Evolutionary conservation across 1,284 basidiomycete species (phyloP), one percentile per base, ranked within the genome.

Genomic region (Tausonia pullulans): DNA sequence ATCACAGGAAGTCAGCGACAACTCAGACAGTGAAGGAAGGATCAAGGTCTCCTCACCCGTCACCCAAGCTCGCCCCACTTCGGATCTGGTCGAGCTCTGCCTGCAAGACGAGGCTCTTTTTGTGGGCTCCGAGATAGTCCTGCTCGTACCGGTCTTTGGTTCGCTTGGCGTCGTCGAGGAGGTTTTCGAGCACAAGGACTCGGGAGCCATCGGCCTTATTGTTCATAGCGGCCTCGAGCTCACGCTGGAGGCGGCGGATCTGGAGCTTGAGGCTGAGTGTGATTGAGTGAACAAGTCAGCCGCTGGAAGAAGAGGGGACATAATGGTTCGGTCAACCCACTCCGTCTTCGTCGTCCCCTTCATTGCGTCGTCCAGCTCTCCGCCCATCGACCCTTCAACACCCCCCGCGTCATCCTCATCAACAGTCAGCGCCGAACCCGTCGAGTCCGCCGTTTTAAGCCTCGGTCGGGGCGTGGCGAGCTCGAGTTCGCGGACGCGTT

Each of bases 401-500:
- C 72, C 77, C 5, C 76, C 81, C 8, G 76, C 76, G 8, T 75
- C 79, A 58, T 78, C 74, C 68, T 80, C 79, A 49, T 81, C 77
- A 27, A 27, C 27, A 27, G 27, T 27, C 27, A 27, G 27, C 27
- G 27, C 27, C 27, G 27, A 27, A 2, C 27, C 27, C 27, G 27
- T 27, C 27, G 27, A 27, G 27, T 27, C 27, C 27, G 27, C 27
- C 27, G 27, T 27, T 27, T 27, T 27, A 27, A 27, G 27, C 27
- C 27, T 27, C 27, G 27, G 27, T 27, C 27, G 27, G 27, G 27
- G 2, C 27, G 27, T 27, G 27, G 27, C 27, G 27, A 90, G 77
- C 75, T 97, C 94, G 40, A 96, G 80, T 76, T 97, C 94, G 56
- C 84, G 83, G 51, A 95, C 83, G n/a, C 90, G 84, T 73, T 97